These are phyloP conservation scores for Daldinia grandis DNA, from an alignment of 495 filamentous ascomycete genomes.

Conservation along the genomic window DNA sequence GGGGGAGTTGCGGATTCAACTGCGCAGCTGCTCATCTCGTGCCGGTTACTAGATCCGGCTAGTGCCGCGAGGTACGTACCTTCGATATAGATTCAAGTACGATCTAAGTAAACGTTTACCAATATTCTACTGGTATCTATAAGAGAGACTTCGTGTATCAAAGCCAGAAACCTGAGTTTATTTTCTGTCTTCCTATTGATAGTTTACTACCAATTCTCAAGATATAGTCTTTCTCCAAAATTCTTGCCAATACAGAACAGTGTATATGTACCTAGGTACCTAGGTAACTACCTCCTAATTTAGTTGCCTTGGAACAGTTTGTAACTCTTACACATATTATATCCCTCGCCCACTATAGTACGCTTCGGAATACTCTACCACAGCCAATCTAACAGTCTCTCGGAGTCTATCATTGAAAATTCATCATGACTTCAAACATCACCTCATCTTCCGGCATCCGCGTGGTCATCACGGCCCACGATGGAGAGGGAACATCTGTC, in stretches of 20 bases:
- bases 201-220: too few relatives aligned
- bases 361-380: too few relatives aligned
- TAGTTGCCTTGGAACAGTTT: too few relatives aligned
- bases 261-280: too few relatives aligned
- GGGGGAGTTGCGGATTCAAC: background rate
- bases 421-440: conserved; percentile 18
- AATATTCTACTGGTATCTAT: background rate
- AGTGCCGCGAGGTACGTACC: conserved; percentile 26
- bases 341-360: too few relatives aligned
- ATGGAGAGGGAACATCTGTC: conserved; percentile 44
- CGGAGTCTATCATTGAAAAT: too few relatives aligned
- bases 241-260: background rate
- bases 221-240: background rate
- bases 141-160: conserved; percentile 15
- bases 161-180: background rate
- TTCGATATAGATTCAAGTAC: conserved; percentile 22
- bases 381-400: too few relatives aligned
- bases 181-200: background rate
- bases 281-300: background rate
- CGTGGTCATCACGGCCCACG: conserved; percentile 48
- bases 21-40: conserved; percentile 9
- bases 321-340: too few relatives aligned
- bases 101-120: background rate
- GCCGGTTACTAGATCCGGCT: conserved; percentile 25
- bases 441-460: conserved; percentile 23